Evolutionary conservation across 2,329 filamentous ascomycete species (phyloP), one percentile per base, ranked within the genome.

Genomic region (Monosporascus sp.): DNA sequence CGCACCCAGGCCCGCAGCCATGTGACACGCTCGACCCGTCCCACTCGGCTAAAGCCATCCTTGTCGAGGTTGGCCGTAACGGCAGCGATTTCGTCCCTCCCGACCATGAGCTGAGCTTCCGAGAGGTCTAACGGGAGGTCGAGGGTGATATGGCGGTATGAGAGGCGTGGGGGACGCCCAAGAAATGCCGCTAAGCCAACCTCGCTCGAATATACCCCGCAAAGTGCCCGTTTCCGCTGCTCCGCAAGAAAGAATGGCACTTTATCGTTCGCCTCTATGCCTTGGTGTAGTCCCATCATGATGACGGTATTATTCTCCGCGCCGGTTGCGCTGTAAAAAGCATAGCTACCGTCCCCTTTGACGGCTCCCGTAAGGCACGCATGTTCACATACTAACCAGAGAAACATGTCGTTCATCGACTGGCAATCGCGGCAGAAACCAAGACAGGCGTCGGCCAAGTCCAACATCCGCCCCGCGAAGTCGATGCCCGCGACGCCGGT

Each of bases 201-300:
- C 46, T 71, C 68, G 20, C 53, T 48, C 18, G 56, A 62, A 52
- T 70, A 70, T 6, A 63, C 61, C 2, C 49, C 50, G 3, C 57
- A 45, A 15, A 67, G 60, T 11, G 60, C 50, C 15, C 61, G 52
- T 43, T 64, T 67, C 38, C 68, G 64, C 38, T 60, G 44, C 49
- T 71, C 65, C 9, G 62, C 57, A 2, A 70, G 56, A 47, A 70
- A 70, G 52, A 69, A 65, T 0, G 68, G 68, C 15, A 69, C 52
- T 5, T 52, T 58, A 17, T 62, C 60, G 44, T 59, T 63, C 49
- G 61, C 54, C 51, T 63, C 64, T 31, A 64, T 58, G 6, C 65
- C 62, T 35, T 66, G 61, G 46, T 71, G 68, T 0, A 68, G 60
- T 2, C 67, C 68, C 64, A 70, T 65, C 6, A 64, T 59, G 14